Base-by-base conservation (phyloP, 1,284 basidiomycete genomes). In the Xanthoconium separans region DNA sequence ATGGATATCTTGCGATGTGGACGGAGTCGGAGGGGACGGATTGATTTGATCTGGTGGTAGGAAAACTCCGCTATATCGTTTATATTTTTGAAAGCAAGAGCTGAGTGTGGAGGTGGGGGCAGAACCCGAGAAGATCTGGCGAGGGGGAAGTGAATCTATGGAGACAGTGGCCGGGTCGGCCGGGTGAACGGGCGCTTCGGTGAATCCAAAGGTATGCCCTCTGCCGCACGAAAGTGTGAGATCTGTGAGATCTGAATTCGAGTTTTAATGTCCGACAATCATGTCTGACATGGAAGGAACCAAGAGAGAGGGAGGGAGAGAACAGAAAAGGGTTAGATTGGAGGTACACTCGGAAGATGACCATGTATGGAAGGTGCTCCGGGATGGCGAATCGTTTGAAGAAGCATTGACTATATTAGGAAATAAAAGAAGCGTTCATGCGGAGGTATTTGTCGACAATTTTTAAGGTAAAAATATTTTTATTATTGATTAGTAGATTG, bases 1-100 rank as follows among this genome's bases (percentile, higher is more conserved):
- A 65, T 69, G 64, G 67, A 62, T 68, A 59, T 68, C 65, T 64
- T 65, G 67, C 64, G 64, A 68, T 63, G 53, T 61, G 51, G 59
- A 47, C 64, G 64, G 64, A 65, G 61, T 68, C 65, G 66, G 66
- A 57, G 66, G 31, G 27, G 62, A 48, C 58, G 56, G 61, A 49
- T 42, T 61, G 66, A 54, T 60, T 64, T 59, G 53, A 69, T 61
- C 55, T 65, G 65, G 63, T 6, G 2, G 54, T 39, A 53, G 5
- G 53, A 3, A 61, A 64, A 50, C n/a, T 57, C 61, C 50, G 65
- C 58, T 54, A 22, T 52, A 53, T 61, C 53, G 55, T 57, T 51
- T 43, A 44, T 42, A 34, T 40, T 39, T 49, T 44, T 45, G 56
- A 34, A 13, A 37, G 39, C 3, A 22, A 8, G 51, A 36, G 48